Evolutionary conservation across 257 asterid genomes (phyloP).

Genomic region (Echites panduratus): DNA sequence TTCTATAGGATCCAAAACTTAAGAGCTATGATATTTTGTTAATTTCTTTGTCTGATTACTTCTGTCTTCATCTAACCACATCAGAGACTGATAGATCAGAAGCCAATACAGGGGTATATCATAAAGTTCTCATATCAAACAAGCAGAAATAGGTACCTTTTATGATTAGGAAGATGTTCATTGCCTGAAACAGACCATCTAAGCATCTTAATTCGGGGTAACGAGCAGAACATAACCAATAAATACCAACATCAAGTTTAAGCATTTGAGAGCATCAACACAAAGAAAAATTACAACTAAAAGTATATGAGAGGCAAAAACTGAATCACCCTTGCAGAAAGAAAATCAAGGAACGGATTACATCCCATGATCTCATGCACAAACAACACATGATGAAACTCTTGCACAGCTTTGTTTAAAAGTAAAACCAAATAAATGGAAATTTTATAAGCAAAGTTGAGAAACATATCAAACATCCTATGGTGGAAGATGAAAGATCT

Average conservation of each 20-base stretch:
- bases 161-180: background rate
- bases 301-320: background rate
- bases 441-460: background rate
- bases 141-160: background rate
- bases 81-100: background rate
- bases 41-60: background rate
- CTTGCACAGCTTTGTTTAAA: background rate
- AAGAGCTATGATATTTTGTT: background rate
- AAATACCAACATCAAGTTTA: no score
- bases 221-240: background rate
- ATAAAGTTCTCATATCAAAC: background rate
- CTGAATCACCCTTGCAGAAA: background rate
- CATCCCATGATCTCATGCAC: background rate
- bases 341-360: background rate
- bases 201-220: background rate
- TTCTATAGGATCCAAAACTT: no score
- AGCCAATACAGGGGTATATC: no score
- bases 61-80: background rate
- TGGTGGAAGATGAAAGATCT: background rate
- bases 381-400: background rate
- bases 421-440: background rate
- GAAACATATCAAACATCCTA: background rate
- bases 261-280: background rate
- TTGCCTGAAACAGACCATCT: constrained; percentile 2
- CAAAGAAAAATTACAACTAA: background rate